Base-by-base conservation (phyloP, 495 filamentous ascomycete species). In the Aspergillus carlsbadensis region DNA sequence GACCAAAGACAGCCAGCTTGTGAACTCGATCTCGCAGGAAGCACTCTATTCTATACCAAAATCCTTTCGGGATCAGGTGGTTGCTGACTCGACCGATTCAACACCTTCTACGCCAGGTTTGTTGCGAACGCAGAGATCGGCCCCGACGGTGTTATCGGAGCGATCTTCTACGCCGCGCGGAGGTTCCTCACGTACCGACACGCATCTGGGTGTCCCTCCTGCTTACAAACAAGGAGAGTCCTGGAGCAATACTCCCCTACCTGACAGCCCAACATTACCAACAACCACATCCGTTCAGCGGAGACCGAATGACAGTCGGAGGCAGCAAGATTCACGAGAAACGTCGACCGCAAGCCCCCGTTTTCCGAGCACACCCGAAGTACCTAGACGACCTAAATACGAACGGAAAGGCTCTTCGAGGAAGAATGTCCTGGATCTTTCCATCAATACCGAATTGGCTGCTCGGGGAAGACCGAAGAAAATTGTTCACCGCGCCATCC, bases 371-470 rank as follows among this genome's bases (percentile, higher is more conserved):
- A 46, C 29, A 3, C 21, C 55, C 15, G 33, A 15, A 31, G 22
- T 21, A 11, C 44, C 20, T 7, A 24, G n/a, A 15, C 35, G 42
- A 2, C 21, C 43, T 20, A 57, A 22, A 31, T 61, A 59, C 6
- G 49, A 60, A 22, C 65, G 65, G 3, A 34, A 49, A 6, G 29
- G 53, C 10, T 67, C 26, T 29, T 29, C 67, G 15, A 71, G 64
- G 46, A 75, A 70, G 61, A 78, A 78, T 37, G 68, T 72, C 4
- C 67, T 69, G 40, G 73, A 77, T 41, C 73, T 77, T 20, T 76
- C 71, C 1, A 77, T 78, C 41, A 71, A 78, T 46, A 74, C 71
- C 13, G 60, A 72, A 60, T 47, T 77, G 45, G 73, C 76, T 18
- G 37, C 69, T 17, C 54, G 57, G 21, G 67, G 67, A 35, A 63